Evolutionary conservation across 2,329 filamentous ascomycete species (phyloP).

Genomic region (Rutstroemia sp.): DNA sequence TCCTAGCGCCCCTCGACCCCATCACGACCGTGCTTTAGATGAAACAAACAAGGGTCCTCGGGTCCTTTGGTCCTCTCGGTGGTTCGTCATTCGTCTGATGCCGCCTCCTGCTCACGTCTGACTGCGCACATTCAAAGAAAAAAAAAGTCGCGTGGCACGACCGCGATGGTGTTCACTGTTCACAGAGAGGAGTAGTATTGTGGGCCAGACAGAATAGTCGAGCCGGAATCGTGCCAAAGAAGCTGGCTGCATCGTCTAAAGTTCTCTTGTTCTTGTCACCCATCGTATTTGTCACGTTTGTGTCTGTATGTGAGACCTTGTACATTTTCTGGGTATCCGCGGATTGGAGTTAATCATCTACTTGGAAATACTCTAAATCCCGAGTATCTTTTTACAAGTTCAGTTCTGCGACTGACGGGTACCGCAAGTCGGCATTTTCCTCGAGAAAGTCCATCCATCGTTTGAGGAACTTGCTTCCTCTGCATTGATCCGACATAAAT

Average conservation of each 20-base stretch:
- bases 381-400: conserved; percentile 16
- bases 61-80: conserved; percentile 1
- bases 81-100: conserved; percentile 24
- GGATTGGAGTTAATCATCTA: too few relatives aligned
- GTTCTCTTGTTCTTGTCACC: too few relatives aligned
- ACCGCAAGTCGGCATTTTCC: conserved; percentile 81
- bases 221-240: not conserved
- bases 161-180: not conserved
- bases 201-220: not conserved
- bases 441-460: conserved; percentile 89
- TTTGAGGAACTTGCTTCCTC: conserved; percentile 78
- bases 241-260: not conserved
- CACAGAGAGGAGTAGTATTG: not conserved
- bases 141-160: conserved; percentile 15
- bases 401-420: conserved; percentile 55
- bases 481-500: conserved; percentile 33
- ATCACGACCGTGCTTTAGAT: conserved; percentile 4
- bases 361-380: too few relatives aligned
- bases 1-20: too few relatives aligned
- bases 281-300: too few relatives aligned
- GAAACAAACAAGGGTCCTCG: conserved; percentile 17
- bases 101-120: not conserved
- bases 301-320: too few relatives aligned
- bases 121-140: not conserved
- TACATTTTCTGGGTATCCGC: too few relatives aligned